Base-by-base conservation (phyloP, 345 rosid genomes). In the Citrus mangshanensis region DNA sequence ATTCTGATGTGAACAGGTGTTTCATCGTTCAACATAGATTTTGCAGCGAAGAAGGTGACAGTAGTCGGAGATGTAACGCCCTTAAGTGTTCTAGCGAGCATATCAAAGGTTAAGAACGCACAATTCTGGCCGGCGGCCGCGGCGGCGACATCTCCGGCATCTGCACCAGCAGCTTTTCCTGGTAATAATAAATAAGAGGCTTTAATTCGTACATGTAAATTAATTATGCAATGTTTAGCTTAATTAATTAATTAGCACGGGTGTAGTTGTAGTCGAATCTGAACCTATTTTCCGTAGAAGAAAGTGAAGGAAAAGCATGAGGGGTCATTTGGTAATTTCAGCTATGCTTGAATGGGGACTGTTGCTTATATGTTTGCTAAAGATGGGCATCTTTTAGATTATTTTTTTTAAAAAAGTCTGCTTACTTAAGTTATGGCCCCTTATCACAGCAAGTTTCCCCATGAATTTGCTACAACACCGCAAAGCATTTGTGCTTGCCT, bases 41-140 rank as follows among this genome's bases (percentile, higher is more conserved):
- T 85, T 60, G 89, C 88, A 42, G 93, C 95, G 9, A 96, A 94
- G 92, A 96, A 93, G 81, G 99, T 96, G 79, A 96, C 99, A 25
- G 74, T 96, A 7, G 88, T 80, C 1, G 99, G 99, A 75, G 90
- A 94, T 72, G 87, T 96, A 59, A 93, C 93, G 18, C 97, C 99
- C 6, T 87, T 82, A 28, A 82, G 88, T 18, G 99, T 91, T 30
- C 80, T 96, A 63, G 89, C 90, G 1, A 94, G 92, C 76, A 87
- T 96, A 25, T 94, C 98, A 51, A 94, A 93, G 88, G 97, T 96
- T 27, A 96, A 94, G 85, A 94, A 75, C 74, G 98, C 98, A 7
- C 97, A 94, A 72, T 86, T 94, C 55, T 96, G 97, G 99, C 84
- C 95, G 8, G 21, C 72, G 2, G 24, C 76, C 28, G 32, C 58